Conservation (phyloP, 2,329 filamentous ascomycete genomes). For the Fusarium setosum region DNA sequence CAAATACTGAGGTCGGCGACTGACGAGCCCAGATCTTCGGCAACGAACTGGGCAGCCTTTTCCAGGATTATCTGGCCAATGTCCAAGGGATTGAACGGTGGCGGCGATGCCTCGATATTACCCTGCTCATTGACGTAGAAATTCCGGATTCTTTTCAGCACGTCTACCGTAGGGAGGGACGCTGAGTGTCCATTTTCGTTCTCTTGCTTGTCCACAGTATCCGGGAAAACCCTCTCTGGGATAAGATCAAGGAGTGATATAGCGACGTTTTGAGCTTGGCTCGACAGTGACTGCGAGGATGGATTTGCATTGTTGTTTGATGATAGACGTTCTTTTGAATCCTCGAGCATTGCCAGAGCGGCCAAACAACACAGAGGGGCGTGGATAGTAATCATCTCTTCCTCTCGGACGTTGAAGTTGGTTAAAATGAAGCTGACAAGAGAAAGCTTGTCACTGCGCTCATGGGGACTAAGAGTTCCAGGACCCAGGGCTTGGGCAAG, state of each 20-base stretch:
- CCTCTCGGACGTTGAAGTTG: conserved; percentile 93
- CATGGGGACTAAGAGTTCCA: conserved; percentile 54
- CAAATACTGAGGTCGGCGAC: conserved; percentile 65
- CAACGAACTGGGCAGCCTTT: conserved; percentile 66
- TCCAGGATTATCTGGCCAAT: conserved; percentile 73
- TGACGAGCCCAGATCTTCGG: conserved; percentile 55
- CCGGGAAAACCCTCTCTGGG: conserved; percentile 71
- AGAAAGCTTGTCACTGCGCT: conserved; percentile 72
- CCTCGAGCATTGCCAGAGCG: conserved; percentile 74
- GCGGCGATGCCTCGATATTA: conserved; percentile 70
- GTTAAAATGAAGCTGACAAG: conserved; percentile 84
- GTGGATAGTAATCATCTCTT: conserved; percentile 93
- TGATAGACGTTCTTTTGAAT: conserved; percentile 56
- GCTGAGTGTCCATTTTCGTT: conserved; percentile 3
- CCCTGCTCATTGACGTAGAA: conserved; percentile 80
- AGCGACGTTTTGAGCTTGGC: conserved; percentile 59
- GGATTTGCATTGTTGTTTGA: conserved; percentile 46
- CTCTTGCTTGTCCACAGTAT: conserved; percentile 12
- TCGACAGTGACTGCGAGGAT: conserved; percentile 46
- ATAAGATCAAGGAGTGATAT: conserved; percentile 71
- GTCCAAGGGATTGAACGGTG: conserved; percentile 68
- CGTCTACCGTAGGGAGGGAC: conserved; percentile 53
- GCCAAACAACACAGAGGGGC: conserved; percentile 73
- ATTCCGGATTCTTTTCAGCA: conserved; percentile 69
- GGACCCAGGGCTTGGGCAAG: conserved; percentile 69